phyloP scores from a whole-genome alignment of 371 early-diverging fungal genomes.

The Mortierella sp. region DNA sequence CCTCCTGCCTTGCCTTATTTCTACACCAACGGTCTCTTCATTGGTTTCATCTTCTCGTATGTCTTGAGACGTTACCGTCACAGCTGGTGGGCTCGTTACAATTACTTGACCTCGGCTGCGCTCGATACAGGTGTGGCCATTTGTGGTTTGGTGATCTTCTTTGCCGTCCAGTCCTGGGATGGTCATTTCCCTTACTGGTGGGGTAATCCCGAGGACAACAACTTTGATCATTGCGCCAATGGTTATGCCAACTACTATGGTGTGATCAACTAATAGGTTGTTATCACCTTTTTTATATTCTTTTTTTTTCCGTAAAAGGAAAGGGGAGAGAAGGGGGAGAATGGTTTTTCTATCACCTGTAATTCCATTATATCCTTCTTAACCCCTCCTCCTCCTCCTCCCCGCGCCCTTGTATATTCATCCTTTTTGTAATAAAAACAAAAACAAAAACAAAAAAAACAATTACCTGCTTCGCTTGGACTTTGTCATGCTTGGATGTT shows the following conservation, averaged over 20 bases:
- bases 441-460: background rate
- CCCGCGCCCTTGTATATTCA: background rate
- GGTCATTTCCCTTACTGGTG: conserved; percentile 34
- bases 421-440: background rate
- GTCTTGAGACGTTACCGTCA: conserved; percentile 62
- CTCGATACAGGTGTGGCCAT: conserved; percentile 74
- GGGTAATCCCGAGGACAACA: conserved; percentile 36
- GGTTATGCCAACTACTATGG: conserved; percentile 17
- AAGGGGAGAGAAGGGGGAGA: too few relatives aligned
- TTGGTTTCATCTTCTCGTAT: conserved; percentile 73
- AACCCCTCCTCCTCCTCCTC: background rate
- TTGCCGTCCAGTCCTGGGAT: conserved; percentile 48
- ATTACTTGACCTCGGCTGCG: conserved; percentile 79
- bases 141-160: conserved; percentile 59
- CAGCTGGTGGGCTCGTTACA: conserved; percentile 77
- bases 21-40: conserved; percentile 66
- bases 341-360: too few relatives aligned
- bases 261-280: background rate
- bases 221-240: conserved; percentile 21
- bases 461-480: background rate
- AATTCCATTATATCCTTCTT: background rate
- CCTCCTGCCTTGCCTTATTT: too few relatives aligned
- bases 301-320: too few relatives aligned
- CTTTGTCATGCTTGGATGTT: too few relatives aligned
- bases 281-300: background rate